A percentile compares a stretch with the other conserved stretches of the same genome.
Conservation (phyloP, 768 basidiomycete genomes). For the Russula griseocarnosa region DNA sequence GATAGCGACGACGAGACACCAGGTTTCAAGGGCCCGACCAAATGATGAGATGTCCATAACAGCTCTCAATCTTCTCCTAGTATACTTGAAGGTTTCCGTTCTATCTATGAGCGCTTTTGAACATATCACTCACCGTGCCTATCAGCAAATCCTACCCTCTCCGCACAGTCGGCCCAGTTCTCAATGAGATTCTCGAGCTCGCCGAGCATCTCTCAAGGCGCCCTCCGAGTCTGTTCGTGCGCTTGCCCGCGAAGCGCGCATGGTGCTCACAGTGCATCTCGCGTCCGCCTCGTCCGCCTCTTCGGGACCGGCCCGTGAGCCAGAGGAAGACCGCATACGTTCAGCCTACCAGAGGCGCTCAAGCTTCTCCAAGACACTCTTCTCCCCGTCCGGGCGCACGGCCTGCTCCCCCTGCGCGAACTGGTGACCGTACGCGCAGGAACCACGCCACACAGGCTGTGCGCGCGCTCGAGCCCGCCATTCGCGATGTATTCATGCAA, state of each 20-base stretch:
- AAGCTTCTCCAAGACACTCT: conserved; percentile 87
- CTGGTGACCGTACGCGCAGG: conserved; percentile 50
- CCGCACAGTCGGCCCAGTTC: conserved; percentile 57
- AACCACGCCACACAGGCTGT: conserved; percentile 39
- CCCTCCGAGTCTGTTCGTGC: conserved; percentile 47
- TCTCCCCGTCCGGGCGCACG: conserved; percentile 91
- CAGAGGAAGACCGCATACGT: conserved; percentile 38
- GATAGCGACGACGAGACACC: conserved; percentile 53
- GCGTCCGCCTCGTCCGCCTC: conserved; percentile 51
- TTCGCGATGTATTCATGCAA: conserved; percentile 83
- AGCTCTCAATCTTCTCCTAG: conserved; percentile 78
- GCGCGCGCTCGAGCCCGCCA: conserved; percentile 69
- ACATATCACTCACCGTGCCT: background rate
- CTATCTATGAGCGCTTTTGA: background rate
- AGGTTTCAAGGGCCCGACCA: conserved; percentile 37
- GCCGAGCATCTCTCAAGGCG: conserved; percentile 55
- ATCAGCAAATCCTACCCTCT: conserved; percentile 53
- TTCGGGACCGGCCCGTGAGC: conserved; percentile 40
- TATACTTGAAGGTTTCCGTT: conserved; percentile 69
- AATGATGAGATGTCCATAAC: conserved; percentile 72
- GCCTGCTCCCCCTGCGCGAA: conserved; percentile 74
- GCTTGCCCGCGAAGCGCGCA: conserved; percentile 70
- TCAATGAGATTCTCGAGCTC: conserved; percentile 66
- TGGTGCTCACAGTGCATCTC: conserved; percentile 78
- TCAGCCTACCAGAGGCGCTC: conserved; percentile 78